Evolutionary conservation across 805 yeast species (phyloP).

Genomic region (Nakazawaea ambrosiae): DNA sequence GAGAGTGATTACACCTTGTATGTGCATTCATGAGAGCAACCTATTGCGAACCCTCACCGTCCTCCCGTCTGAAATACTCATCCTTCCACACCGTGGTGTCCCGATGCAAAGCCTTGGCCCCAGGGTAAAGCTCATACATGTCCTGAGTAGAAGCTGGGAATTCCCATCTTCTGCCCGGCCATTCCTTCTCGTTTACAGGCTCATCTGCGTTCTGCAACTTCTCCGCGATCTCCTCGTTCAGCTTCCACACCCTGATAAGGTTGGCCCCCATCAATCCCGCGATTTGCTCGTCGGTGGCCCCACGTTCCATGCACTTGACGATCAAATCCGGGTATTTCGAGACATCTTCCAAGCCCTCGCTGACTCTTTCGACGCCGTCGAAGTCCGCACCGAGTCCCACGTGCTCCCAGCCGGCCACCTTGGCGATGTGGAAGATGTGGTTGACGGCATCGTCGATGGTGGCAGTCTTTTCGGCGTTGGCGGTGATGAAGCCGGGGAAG

Average conservation of each 20-base stretch:
- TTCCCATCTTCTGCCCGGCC: slow-evolving; percentile 29
- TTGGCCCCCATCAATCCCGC: slow-evolving; percentile 31
- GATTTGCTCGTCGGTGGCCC: slow-evolving; percentile 32
- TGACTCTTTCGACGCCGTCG: slow-evolving; percentile 39
- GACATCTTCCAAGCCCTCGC: slow-evolving; percentile 37
- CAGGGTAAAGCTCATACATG: slow-evolving; percentile 31
- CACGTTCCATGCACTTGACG: slow-evolving; percentile 19
- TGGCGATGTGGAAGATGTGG: slow-evolving; percentile 31
- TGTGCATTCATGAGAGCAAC: no score
- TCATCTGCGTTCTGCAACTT: slow-evolving; percentile 7
- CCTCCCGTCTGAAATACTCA: slow-evolving; percentile 5
- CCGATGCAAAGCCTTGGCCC: slow-evolving; percentile 16
- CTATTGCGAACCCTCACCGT: background rate
- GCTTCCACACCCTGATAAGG: slow-evolving; percentile 32
- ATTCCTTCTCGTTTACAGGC: slow-evolving; percentile 24
- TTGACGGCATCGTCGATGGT: slow-evolving; percentile 36
- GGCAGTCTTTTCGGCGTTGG: slow-evolving; percentile 14
- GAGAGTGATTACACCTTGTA: no score
- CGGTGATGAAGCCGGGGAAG: slow-evolving; percentile 28
- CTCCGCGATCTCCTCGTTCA: slow-evolving; percentile 20
- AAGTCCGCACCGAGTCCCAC: slow-evolving; percentile 41
- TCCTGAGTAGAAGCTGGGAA: slow-evolving; percentile 23
- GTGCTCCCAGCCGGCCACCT: slow-evolving; percentile 37
- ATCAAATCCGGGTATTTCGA: slow-evolving; percentile 38
- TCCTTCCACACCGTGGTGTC: slow-evolving; percentile 18